Conservation (phyloP, 2,329 filamentous ascomycete genomes). For the Bipolaris zeicola region DNA sequence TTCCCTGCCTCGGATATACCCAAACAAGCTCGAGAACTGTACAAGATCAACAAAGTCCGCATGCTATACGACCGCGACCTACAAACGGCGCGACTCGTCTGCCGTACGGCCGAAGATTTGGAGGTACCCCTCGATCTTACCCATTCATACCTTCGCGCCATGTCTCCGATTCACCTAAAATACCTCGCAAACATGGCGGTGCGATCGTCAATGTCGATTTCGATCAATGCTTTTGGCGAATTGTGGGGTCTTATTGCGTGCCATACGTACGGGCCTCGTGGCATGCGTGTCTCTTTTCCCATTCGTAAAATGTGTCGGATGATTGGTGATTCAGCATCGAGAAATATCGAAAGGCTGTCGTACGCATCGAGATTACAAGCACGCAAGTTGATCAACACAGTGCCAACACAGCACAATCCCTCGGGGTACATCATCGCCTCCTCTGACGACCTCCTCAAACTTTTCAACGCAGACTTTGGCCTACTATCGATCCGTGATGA, state of each 20-base stretch:
- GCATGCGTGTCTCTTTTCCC: slow-evolving; percentile 91
- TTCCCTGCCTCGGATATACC: slow-evolving; percentile 89
- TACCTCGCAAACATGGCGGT: slow-evolving; percentile 89
- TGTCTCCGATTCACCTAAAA: slow-evolving; percentile 88
- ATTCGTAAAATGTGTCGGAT: slow-evolving; percentile 91
- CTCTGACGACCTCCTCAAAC: slow-evolving; percentile 79
- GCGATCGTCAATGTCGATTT: slow-evolving; percentile 93
- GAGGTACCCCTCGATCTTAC: slow-evolving; percentile 80
- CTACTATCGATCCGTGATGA: slow-evolving; percentile 85
- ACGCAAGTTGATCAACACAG: slow-evolving; percentile 84
- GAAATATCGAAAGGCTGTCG: slow-evolving; percentile 85
- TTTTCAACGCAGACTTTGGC: slow-evolving; percentile 88
- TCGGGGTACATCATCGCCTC: slow-evolving; percentile 90
- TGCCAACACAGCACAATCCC: slow-evolving; percentile 78
- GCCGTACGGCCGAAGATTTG: slow-evolving; percentile 73
- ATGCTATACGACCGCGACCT: slow-evolving; percentile 85
- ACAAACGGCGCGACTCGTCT: slow-evolving; percentile 79
- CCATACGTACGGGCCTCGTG: slow-evolving; percentile 75
- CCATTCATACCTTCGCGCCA: slow-evolving; percentile 82
- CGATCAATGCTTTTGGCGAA: slow-evolving; percentile 82
- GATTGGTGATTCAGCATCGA: slow-evolving; percentile 81
- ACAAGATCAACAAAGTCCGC: slow-evolving; percentile 87
- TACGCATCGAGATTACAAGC: slow-evolving; percentile 85
- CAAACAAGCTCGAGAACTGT: slow-evolving; percentile 83
- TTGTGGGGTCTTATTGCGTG: slow-evolving; percentile 89